Conservation (phyloP, 768 basidiomycete genomes). For the Agaricus subrufescens region DNA sequence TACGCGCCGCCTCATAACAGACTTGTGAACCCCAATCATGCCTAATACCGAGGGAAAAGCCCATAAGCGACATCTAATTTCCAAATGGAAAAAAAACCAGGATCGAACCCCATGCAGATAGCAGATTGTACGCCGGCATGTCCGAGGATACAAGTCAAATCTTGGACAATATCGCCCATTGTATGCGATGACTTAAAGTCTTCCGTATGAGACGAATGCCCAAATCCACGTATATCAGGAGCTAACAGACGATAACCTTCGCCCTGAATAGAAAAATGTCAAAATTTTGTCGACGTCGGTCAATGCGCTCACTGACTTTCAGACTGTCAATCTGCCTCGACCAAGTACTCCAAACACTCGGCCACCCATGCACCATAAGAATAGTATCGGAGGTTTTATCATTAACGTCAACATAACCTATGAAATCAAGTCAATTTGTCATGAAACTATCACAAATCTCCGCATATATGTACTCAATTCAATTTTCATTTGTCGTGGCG, state of each 20-base stretch:
- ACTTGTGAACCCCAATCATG: conserved; percentile 74
- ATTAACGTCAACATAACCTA: conserved; percentile 67
- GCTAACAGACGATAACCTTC: conserved; percentile 57
- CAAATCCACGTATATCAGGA: conserved; percentile 69
- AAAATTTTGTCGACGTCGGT: neutral
- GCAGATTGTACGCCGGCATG: conserved; percentile 43
- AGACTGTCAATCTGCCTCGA: conserved; percentile 66
- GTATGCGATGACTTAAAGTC: conserved; percentile 56
- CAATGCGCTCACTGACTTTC: conserved; percentile 31
- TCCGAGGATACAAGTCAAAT: conserved; percentile 59
- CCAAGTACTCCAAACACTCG: conserved; percentile 74
- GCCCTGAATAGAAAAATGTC: conserved; percentile 22
- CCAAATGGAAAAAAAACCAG: neutral
- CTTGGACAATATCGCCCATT: conserved; percentile 56
- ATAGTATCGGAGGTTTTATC: conserved; percentile 45
- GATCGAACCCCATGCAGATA: conserved; percentile 58
- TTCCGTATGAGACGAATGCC: conserved; percentile 58
- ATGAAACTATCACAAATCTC: neutral
- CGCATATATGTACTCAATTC: conserved; percentile 35
- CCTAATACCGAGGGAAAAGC: conserved; percentile 16
- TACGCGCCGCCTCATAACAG: conserved; percentile 66
- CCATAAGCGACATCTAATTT: neutral
- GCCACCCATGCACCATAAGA: conserved; percentile 78
- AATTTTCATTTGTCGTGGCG: conserved; percentile 27
- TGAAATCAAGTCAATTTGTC: neutral